These are phyloP conservation scores for Bauhinia variegata DNA, from an alignment of 306 rosid species.

Conservation along the genomic window DNA sequence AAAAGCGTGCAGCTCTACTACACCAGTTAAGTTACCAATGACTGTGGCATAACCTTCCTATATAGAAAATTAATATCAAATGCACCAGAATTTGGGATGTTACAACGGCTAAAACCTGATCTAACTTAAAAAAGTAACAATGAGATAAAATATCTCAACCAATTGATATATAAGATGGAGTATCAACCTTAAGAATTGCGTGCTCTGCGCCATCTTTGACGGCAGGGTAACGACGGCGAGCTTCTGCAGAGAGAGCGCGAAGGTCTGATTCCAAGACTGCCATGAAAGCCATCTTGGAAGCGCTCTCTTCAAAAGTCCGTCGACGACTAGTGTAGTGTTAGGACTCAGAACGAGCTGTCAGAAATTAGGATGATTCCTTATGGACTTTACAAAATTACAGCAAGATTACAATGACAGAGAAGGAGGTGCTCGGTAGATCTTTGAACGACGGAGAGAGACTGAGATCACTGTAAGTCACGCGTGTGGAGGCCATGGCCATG, in stretches of 20 bases:
- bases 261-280: constrained; percentile 98
- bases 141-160: neutral
- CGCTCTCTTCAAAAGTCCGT: constrained; percentile 9
- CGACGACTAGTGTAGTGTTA: constrained; percentile 18
- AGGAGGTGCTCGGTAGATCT: constrained; percentile 48
- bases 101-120: constrained; percentile 24
- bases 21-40: constrained; percentile 16
- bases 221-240: constrained; percentile 97
- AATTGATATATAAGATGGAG: constrained; percentile 8
- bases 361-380: constrained; percentile 12
- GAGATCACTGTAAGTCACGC: constrained; percentile 43
- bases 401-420: neutral
- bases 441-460: constrained; percentile 25
- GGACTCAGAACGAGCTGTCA: constrained; percentile 13
- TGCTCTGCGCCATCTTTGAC: constrained; percentile 97
- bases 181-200: constrained; percentile 81
- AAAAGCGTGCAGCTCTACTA: constrained; percentile 25
- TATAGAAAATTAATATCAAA: constrained; percentile 26
- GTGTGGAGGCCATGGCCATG: constrained; percentile 33
- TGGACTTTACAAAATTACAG: constrained; percentile 6
- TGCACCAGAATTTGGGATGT: constrained; percentile 27
- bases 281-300: constrained; percentile 91
- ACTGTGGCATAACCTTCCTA: constrained; percentile 18
- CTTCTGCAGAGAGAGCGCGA: constrained; percentile 95
- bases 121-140: constrained; percentile 16